These are phyloP conservation scores for Aphanomyces stellatus DNA, from an alignment of 352 stramenopile genomes.

Conservation along the genomic window DNA sequence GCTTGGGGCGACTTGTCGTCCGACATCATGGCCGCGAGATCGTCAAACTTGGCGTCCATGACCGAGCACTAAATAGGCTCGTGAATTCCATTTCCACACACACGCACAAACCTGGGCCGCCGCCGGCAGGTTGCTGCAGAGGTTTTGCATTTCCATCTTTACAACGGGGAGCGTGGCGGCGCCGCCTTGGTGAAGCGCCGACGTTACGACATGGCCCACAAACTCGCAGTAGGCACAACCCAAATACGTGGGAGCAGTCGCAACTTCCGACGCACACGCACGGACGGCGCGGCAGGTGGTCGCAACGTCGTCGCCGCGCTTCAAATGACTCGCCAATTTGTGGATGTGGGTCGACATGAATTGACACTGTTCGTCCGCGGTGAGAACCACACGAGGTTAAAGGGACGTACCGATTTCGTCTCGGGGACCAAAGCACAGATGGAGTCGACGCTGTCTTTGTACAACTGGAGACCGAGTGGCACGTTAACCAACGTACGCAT, in stretches of 20 bases:
- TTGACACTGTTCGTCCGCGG: conserved; percentile 30
- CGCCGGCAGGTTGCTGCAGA: conserved; percentile 65
- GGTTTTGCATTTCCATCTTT: conserved; percentile 57
- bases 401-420: conserved; percentile 27
- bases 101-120: conserved; percentile 24
- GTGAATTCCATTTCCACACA: not conserved
- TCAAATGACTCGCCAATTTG: conserved; percentile 41
- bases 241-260: conserved; percentile 20
- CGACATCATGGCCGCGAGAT: conserved; percentile 43
- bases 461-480: conserved; percentile 38
- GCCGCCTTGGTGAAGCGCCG: conserved; percentile 30
- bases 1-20: conserved; percentile 50
- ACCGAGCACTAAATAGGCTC: conserved; percentile 34
- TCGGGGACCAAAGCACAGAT: conserved; percentile 55
- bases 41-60: conserved; percentile 73
- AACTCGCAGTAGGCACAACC: conserved; percentile 74
- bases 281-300: conserved; percentile 42
- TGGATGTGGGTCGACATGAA: conserved; percentile 45
- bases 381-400: not conserved
- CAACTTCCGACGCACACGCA: conserved; percentile 25
- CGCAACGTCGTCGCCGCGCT: conserved; percentile 39
- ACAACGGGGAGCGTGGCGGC: conserved; percentile 41
- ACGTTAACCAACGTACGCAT: conserved; percentile 33
- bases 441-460: conserved; percentile 37
- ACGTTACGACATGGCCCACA: conserved; percentile 49